Percentiles rank a stretch among this genome's conserved stretches.
Conservation (phyloP, 306 rosid species). For the Medicago truncatula region DNA sequence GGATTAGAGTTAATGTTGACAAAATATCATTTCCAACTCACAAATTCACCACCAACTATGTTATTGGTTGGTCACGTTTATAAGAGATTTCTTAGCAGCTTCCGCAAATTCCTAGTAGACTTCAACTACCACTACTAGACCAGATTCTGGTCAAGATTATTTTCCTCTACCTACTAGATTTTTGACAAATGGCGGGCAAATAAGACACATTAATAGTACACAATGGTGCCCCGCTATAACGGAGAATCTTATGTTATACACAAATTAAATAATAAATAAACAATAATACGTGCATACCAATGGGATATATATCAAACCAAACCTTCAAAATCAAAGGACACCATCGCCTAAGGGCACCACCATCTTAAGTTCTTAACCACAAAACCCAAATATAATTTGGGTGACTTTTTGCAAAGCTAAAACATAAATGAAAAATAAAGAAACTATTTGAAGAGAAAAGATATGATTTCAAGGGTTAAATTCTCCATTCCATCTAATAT, state of each 20-base stretch:
- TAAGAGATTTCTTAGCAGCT: conserved; percentile 22
- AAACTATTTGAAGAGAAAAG: not conserved
- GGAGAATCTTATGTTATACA: conserved; percentile 31
- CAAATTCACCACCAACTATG: not conserved
- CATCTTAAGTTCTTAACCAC: not conserved
- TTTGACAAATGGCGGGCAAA: not conserved
- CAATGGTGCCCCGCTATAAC: not conserved
- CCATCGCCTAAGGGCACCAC: not conserved
- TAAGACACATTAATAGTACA: not conserved
- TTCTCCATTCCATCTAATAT: conserved; percentile 54
- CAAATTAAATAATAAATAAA: not conserved
- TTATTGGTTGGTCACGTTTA: conserved; percentile 3
- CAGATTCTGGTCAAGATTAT: conserved; percentile 13
- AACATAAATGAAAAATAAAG: too few relatives aligned
- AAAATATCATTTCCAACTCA: not conserved
- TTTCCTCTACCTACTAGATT: not conserved
- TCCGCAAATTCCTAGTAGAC: not conserved
- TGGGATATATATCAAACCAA: conserved; percentile 13
- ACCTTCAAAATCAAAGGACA: not conserved
- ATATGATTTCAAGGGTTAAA: conserved; percentile 44
- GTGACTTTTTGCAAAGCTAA: too few relatives aligned
- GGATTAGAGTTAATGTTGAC: not conserved
- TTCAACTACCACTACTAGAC: conserved; percentile 2
- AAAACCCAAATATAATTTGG: too few relatives aligned
- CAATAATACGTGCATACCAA: not conserved